phyloP scores from a whole-genome alignment of 176 grass and related monocot species.

The Cenchrus purpureus region DNA sequence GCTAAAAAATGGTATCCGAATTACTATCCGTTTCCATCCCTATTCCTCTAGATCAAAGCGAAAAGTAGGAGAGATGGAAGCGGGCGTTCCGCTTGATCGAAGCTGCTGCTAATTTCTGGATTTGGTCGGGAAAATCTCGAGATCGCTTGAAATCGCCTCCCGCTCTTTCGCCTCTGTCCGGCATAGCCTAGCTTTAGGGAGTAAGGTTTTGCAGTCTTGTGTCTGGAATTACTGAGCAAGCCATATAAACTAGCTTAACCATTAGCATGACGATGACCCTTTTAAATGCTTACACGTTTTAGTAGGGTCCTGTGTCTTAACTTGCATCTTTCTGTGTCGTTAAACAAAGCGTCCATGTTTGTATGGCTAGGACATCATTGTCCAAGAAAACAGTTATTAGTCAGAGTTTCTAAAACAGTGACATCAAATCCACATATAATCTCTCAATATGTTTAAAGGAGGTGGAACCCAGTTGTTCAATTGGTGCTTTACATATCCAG shows the following conservation, averaged over 20 bases:
- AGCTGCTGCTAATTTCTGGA: too few relatives aligned
- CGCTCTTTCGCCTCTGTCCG: too few relatives aligned
- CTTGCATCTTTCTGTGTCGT: background rate
- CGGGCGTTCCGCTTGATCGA: too few relatives aligned
- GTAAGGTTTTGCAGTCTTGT: background rate
- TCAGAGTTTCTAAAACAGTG: background rate
- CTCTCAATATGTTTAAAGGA: slow-evolving; percentile 12
- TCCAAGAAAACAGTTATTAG: background rate
- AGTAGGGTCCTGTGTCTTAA: background rate
- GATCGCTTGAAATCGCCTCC: too few relatives aligned
- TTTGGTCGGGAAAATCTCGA: too few relatives aligned
- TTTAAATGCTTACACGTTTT: background rate
- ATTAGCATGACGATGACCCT: background rate
- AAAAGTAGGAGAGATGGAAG: too few relatives aligned
- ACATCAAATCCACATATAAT: background rate
- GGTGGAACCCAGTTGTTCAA: slow-evolving; percentile 14
- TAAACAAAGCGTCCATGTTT: background rate
- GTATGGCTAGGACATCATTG: background rate
- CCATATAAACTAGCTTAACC: background rate
- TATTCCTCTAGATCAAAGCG: too few relatives aligned
- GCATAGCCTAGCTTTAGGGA: background rate
- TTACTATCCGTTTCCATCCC: too few relatives aligned
- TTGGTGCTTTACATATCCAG: slow-evolving; percentile 10
- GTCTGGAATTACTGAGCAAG: background rate
- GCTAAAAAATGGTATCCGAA: too few relatives aligned